These are phyloP conservation scores for Phytophthora parvispora DNA, from an alignment of 352 stramenopile species.

Conservation along the genomic window DNA sequence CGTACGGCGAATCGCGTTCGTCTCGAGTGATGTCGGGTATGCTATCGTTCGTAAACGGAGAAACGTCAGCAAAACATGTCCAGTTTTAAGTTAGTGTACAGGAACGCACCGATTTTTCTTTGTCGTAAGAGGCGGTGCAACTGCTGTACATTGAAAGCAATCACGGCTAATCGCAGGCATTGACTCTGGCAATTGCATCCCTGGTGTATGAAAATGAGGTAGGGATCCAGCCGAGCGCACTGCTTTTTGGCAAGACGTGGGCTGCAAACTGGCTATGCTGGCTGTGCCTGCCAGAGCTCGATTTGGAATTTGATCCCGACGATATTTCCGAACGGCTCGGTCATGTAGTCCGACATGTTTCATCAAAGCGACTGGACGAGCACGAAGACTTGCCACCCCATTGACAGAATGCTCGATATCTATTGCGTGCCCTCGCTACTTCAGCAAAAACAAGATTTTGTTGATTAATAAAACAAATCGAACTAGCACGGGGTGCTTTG, in stretches of 20 bases:
- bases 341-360: constrained; percentile 68
- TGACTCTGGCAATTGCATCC: background rate
- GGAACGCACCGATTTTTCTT: constrained; percentile 23
- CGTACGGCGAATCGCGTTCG: constrained; percentile 28
- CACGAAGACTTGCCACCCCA: constrained; percentile 44
- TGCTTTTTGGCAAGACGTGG: constrained; percentile 24
- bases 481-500: background rate
- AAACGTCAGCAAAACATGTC: background rate
- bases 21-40: constrained; percentile 23
- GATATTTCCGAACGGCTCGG: constrained; percentile 75
- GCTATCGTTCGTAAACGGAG: background rate
- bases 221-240: constrained; percentile 29
- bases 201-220: constrained; percentile 1
- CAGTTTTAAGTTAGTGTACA: background rate
- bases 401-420: constrained; percentile 46
- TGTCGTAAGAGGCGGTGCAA: constrained; percentile 4
- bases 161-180: constrained; percentile 48
- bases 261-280: constrained; percentile 39
- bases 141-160: constrained; percentile 66
- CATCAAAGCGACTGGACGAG: constrained; percentile 46
- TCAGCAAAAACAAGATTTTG: constrained; percentile 1
- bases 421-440: constrained; percentile 66
- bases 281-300: constrained; percentile 59
- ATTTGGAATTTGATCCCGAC: constrained; percentile 71
- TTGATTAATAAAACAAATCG: background rate